Conservation (phyloP, 306 rosid genomes). For the Geum urbanum region DNA sequence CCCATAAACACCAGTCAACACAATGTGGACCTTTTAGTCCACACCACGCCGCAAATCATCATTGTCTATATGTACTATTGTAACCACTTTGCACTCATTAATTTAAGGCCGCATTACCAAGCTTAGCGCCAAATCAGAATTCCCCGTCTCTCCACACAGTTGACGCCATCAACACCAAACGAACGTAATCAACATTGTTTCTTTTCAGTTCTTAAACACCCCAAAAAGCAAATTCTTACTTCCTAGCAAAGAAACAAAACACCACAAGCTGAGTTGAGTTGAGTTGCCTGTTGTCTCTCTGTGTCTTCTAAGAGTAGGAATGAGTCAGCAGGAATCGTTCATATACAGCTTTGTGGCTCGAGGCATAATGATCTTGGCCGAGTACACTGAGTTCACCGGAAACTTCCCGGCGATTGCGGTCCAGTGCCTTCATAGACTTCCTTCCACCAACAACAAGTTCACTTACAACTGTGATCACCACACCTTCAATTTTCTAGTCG, state of each 20-base stretch:
- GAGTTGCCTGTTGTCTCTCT: background rate
- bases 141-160: background rate
- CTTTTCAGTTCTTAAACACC: background rate
- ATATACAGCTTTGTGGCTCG: constrained; percentile 90
- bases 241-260: constrained; percentile 27
- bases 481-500: constrained; percentile 79
- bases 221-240: constrained; percentile 24
- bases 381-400: constrained; percentile 90
- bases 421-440: constrained; percentile 82
- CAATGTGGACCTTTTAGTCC: background rate
- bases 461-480: constrained; percentile 86
- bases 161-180: background rate
- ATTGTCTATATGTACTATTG: no score
- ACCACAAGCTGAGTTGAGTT: no score
- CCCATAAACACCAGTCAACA: background rate
- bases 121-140: background rate
- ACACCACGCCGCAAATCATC: background rate
- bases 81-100: no score
- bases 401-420: constrained; percentile 92
- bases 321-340: constrained; percentile 84
- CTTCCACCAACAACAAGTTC: constrained; percentile 84
- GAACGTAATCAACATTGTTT: background rate
- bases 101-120: no score
- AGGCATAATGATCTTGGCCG: constrained; percentile 85
- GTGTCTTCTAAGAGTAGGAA: constrained; percentile 17